Base-by-base conservation (phyloP, 257 asterid genomes). In the Penstemon barbatus region DNA sequence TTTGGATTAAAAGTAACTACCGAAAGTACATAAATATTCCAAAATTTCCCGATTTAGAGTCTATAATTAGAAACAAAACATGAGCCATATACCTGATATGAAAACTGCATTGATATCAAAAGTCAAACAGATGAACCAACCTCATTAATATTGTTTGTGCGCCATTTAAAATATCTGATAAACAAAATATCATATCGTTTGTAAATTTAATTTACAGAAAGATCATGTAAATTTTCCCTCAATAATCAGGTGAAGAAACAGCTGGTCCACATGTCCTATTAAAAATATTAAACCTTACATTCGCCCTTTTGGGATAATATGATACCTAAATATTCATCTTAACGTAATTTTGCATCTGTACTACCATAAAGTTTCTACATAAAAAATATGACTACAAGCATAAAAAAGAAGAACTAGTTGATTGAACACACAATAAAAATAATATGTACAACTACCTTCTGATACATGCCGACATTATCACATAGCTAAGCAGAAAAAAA, bases 61-160 rank as follows among this genome's bases (percentile, higher is more conserved):
- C 10, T 42, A 40, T 37, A 5, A 37, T 10, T 25, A 15, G 69
- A 25, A 66, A 37, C 68, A 9, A 41, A 59, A 66, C 56, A 52
- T 53, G 18, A 43, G 70, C 19, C 41, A 15, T 39, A 69, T 39
- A 57, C 54, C 51, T 5, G 12, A 41, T 49, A 56, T 52, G 52
- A 53, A 37, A 59, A 39, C 63, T 9, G 13, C 4, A 5, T 61
- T 51, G 44, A 54, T 40, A 60, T 15, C 46, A 60, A n/a, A 51
- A 68, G 54, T 40, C 49, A 66, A 51, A 60, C 55, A 60, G 13
- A 12, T 45, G 52, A 49, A 11, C 49, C 25, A 73, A 49, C 37
- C 36, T 46, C 19, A 48, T 10, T 19, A 2, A 12, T 40, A 13
- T 37, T 8, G 40, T 60, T 57, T 12, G 18, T 37, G 49, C 9